Base-by-base conservation (phyloP, 306 rosid species). In the Acacia acuminata region DNA sequence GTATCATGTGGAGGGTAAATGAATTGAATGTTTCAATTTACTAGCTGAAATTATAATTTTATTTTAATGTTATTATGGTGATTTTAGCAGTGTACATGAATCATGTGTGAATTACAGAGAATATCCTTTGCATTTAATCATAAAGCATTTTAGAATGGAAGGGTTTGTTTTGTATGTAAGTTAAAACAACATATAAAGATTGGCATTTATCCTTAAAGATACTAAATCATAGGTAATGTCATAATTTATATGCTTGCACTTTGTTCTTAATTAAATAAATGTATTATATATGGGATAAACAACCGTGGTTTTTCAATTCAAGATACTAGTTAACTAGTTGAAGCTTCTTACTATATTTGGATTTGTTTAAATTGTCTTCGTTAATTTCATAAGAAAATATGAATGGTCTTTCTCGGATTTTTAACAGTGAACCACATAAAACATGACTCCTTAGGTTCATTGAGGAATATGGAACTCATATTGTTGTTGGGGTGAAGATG, bases 401-500 rank as follows among this genome's bases (percentile, higher is more conserved):
- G 15, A n/a, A 30, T 13, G 27, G 44, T 51, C 58, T 76, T 55
- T 20, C 10, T 55, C 61, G 40, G 64, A 77, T 44, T 71, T 27
- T 40, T 48, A 63, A 51, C 60, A 20, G 70, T 63, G 61, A 72
- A 17, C 72, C 63, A 47, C 63, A 12, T 63, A 7, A 60, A 11
- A 40, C 72, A 25, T 77, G 4, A 63, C 25, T 81, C 77, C 80
- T 69, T 87, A 91, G 93, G 88, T 90, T 91, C 85, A 88, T 91
- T 79, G 93, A 91, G 22, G 25, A 90, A 89, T 40, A 88, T 88
- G 56, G 96, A 11, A 91, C 96, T 56, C 96, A 91, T 82, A 45
- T 91, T 73, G 83, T 91, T 78, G 90, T 85, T 56, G 93, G 96
- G 78, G 92, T 86, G 80, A 89, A 85, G 85, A 91, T 91, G 32